phyloP scores from a whole-genome alignment of 208 protist genomes.

The Leishmania arabica region DNA sequence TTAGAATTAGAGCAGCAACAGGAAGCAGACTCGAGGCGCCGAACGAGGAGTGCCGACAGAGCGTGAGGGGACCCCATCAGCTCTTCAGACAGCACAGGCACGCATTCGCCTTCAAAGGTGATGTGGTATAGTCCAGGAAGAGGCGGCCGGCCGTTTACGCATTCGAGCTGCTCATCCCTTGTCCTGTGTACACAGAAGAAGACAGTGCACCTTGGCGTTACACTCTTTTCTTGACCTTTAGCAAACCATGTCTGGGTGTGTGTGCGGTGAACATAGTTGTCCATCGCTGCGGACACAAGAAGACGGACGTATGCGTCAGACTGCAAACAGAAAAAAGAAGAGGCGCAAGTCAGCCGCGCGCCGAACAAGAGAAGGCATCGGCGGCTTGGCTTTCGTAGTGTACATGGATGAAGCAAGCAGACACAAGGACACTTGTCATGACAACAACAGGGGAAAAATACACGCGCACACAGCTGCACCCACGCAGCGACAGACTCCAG shows the following conservation, averaged over 20 bases:
- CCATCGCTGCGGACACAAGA: background rate
- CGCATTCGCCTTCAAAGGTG: constrained; percentile 28
- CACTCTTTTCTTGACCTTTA: background rate
- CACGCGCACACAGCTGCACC: background rate
- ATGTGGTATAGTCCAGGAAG: constrained; percentile 51
- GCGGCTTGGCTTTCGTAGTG: background rate
- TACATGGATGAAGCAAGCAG: background rate
- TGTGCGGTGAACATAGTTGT: background rate
- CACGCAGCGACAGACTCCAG: background rate
- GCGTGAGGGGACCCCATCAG: background rate
- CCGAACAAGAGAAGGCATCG: too few relatives aligned
- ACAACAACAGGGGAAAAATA: background rate
- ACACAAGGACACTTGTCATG: background rate
- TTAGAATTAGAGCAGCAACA: background rate
- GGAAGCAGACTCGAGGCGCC: background rate
- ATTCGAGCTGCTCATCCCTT: background rate
- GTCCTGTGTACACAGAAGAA: background rate
- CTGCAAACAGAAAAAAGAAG: background rate
- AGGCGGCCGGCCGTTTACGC: background rate
- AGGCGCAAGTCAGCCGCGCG: background rate
- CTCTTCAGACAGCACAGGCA: background rate
- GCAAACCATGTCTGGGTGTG: background rate
- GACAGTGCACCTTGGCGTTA: background rate
- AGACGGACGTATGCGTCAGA: background rate
- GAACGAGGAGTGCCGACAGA: background rate